A percentile compares a stretch with the other conserved stretches of the same genome.
These are phyloP conservation scores for Cucumis variabilis DNA, from an alignment of 331 rosid species.

Conservation along the genomic window DNA sequence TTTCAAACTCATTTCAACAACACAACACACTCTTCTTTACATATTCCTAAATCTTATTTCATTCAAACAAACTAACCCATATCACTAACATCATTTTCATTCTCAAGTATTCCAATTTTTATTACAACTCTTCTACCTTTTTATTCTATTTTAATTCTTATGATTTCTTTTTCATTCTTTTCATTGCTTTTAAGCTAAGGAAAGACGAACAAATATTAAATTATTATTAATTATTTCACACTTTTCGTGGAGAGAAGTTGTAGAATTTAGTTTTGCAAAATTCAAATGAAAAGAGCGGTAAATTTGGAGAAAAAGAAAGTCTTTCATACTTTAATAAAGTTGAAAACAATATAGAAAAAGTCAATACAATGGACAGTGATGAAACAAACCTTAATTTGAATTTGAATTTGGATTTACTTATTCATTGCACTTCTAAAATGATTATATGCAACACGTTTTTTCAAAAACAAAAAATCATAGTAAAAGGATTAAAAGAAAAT, in stretches of 20 bases:
- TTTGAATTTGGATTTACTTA: not conserved
- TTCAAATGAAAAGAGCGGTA: constrained; percentile 22
- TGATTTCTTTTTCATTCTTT: not conserved
- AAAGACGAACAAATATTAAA: not conserved
- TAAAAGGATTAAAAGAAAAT: not conserved
- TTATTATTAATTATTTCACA: too few relatives aligned
- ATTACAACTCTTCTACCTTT: not conserved
- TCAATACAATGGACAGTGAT: not conserved
- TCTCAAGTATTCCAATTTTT: not conserved
- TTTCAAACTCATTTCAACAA: too few relatives aligned
- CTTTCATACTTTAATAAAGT: not conserved
- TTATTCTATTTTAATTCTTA: not conserved
- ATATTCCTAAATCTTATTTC: too few relatives aligned
- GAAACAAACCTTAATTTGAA: not conserved
- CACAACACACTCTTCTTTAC: not conserved
- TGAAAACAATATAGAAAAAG: not conserved
- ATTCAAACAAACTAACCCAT: too few relatives aligned
- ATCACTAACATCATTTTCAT: too few relatives aligned
- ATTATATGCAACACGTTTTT: too few relatives aligned
- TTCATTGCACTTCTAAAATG: not conserved
- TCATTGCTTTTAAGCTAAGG: not conserved
- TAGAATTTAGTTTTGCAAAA: constrained; percentile 4
- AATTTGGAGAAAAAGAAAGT: not conserved
- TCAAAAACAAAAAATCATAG: too few relatives aligned
- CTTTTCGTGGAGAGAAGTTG: too few relatives aligned